Percentiles rank a stretch among this genome's conserved stretches.
Evolutionary conservation across 768 basidiomycete genomes (phyloP).

Genomic region (Mycena filopes): DNA sequence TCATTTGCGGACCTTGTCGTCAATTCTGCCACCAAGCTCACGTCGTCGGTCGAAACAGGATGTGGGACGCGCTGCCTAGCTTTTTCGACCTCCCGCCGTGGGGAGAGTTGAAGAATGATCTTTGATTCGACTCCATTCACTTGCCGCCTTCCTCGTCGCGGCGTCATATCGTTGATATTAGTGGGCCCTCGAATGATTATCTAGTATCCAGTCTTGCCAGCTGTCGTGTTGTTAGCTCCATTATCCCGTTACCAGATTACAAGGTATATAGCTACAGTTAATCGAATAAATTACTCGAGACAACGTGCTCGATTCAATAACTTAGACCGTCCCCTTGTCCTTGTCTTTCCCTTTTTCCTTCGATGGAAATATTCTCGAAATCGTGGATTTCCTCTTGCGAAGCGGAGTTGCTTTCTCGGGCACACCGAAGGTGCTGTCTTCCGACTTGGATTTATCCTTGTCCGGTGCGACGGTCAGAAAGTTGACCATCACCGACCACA

Average conservation of each 20-base stretch:
- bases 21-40: not conserved
- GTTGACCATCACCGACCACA: constrained; percentile 76
- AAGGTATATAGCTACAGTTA: constrained; percentile 1
- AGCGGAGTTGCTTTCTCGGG: not conserved
- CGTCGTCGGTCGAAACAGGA: constrained; percentile 2
- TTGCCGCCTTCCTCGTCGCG: too few species aligned
- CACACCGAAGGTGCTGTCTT: constrained; percentile 1
- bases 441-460: constrained; percentile 38
- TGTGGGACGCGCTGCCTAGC: constrained; percentile 21
- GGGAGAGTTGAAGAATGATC: constrained; percentile 13
- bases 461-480: constrained; percentile 68
- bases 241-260: too few species aligned
- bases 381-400: constrained; percentile 22
- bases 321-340: not conserved
- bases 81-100: constrained; percentile 24
- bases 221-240: too few species aligned
- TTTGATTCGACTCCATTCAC: too few species aligned
- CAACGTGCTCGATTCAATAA: not conserved
- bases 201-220: too few species aligned
- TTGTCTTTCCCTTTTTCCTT: constrained; percentile 16
- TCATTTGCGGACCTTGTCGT: not conserved
- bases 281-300: not conserved
- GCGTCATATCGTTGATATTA: too few species aligned
- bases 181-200: too few species aligned
- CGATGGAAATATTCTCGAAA: constrained; percentile 23